These are phyloP conservation scores for Marasmius fiardii DNA, from an alignment of 1,284 basidiomycete species.

Conservation along the genomic window DNA sequence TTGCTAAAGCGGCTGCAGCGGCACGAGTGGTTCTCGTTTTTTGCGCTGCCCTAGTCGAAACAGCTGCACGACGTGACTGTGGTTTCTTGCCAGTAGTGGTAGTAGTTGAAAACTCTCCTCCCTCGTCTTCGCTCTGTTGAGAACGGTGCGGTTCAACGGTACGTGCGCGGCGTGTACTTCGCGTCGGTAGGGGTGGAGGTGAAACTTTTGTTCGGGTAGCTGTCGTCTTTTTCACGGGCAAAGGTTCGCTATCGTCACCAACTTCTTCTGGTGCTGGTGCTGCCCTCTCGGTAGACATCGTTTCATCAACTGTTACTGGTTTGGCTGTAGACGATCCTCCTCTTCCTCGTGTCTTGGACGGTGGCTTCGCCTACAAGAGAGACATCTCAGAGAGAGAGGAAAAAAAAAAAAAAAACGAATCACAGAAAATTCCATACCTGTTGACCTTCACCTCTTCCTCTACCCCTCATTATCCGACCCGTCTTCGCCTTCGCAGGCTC, in stretches of 20 bases:
- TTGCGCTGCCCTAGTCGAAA: background rate
- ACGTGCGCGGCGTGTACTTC: background rate
- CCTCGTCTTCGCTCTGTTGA: background rate
- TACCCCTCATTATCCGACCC: conserved; percentile 5
- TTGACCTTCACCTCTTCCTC: background rate
- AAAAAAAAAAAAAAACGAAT: too few relatives aligned
- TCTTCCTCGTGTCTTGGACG: too few relatives aligned
- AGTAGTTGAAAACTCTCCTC: too few relatives aligned
- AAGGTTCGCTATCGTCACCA: background rate
- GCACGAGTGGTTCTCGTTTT: background rate
- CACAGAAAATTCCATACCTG: background rate
- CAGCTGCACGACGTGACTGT: background rate
- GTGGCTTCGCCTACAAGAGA: too few relatives aligned
- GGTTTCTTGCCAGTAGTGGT: background rate
- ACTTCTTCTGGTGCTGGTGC: too few relatives aligned
- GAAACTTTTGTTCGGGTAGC: background rate
- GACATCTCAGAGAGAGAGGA: too few relatives aligned
- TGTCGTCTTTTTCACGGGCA: background rate
- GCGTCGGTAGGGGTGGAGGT: background rate
- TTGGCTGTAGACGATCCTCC: too few relatives aligned
- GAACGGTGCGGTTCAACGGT: background rate
- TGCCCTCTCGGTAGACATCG: too few relatives aligned
- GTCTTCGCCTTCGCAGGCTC: conserved; percentile 1
- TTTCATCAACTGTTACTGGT: too few relatives aligned
- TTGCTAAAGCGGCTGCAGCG: background rate